phyloP scores from a whole-genome alignment of 352 stramenopile genomes.

The Pythium rhizo-oryzae region DNA sequence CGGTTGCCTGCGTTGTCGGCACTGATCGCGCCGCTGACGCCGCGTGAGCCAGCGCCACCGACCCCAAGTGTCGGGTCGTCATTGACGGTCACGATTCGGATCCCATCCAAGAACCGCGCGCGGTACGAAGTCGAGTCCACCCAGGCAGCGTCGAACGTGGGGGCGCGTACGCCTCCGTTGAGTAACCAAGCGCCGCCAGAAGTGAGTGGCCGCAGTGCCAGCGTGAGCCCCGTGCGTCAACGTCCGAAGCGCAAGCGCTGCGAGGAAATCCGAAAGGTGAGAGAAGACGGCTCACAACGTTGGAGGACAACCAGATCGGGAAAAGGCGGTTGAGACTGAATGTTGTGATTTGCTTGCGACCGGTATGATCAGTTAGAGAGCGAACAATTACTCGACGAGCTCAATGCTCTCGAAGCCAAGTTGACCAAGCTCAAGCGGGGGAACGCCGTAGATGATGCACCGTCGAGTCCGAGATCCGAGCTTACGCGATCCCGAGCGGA shows the following conservation, averaged over 20 bases:
- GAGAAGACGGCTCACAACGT: not conserved
- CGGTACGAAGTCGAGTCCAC: not conserved
- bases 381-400: not conserved
- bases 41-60: not conserved
- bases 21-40: not conserved
- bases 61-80: not conserved
- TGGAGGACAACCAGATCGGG: not conserved
- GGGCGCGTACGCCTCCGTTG: too few species aligned
- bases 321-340: not conserved
- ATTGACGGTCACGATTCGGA: conserved; percentile 10
- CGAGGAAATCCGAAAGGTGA: conserved; percentile 12
- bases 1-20: conserved; percentile 4
- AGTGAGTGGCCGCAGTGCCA: not conserved
- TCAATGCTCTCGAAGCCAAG: conserved; percentile 11
- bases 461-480: not conserved
- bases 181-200: not conserved
- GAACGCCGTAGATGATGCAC: not conserved
- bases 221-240: not conserved
- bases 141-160: not conserved
- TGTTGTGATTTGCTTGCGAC: not conserved
- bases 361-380: conserved; percentile 7
- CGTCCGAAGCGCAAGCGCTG: conserved; percentile 17
- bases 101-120: conserved; percentile 3
- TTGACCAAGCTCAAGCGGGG: conserved; percentile 14
- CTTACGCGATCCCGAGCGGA: not conserved